Evolutionary conservation across 1,139 yeast genomes (phyloP), one percentile per base, ranked within the genome.

Genomic region (Protomyces pachydermus): DNA sequence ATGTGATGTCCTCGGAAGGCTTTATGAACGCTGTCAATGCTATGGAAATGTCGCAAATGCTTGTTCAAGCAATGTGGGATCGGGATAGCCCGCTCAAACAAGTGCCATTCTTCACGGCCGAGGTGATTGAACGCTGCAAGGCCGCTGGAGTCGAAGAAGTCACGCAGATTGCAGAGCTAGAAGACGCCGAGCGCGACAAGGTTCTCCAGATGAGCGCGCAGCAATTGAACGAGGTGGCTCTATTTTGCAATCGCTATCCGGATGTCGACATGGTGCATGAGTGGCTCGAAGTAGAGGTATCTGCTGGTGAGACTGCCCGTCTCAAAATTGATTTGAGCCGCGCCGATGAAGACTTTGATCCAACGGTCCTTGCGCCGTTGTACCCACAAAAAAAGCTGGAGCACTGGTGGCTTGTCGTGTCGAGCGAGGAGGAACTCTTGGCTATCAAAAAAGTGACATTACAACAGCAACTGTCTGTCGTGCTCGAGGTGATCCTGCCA

Each of bases 21-120:
- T 79, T 80, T 68, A 75, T 91, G 71, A 88, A 85, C 73, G 91
- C 96, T 0, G 79, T 90, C 68, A 81, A 82, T 62, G 95, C 91
- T 0, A 89, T 93, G 88, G 98, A 93, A 72, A 73, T 91, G 65
- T 82, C 88, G 1, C 98, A 93, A 72, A 88, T 91, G 96, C 76
- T 90, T 10, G 84, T 87, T 0, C 98, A 93, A 74, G 95, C 87
- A 0, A 77, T 88, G 34, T 91, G 97, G 96, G 88, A 85, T 69
- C 79, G 84, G 32, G 97, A 89, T 65, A 82, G 83, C 60, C 88
- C 95, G 0, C 79, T 95, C 72, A 84, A 82, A 69, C 98, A 95
- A 74, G 78, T 93, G 50, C 98, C 98, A 0, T 81, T 79, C 70
- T 83, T 91, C 65, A 77, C 77, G 61, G 78, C 78, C 1, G 83